Percentiles rank a stretch among this genome's conserved stretches.
Conservation (phyloP, 805 yeast genomes). For the Candida chauliodis region DNA sequence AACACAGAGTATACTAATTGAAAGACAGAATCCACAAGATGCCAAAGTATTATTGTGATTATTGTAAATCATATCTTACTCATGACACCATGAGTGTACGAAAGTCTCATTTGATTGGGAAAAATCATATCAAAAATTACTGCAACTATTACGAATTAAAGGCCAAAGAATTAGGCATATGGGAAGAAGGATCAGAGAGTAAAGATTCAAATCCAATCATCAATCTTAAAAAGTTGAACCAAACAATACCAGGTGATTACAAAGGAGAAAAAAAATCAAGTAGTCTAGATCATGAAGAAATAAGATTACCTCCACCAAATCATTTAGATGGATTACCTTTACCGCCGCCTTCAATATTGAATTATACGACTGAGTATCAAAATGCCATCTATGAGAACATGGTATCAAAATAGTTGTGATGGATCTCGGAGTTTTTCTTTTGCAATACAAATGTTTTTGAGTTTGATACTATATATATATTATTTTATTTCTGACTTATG, state of each 20-base stretch:
- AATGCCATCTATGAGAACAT: slow-evolving; percentile 13
- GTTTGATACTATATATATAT: neutral
- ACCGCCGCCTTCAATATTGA: slow-evolving; percentile 31
- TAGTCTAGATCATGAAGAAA: slow-evolving; percentile 8
- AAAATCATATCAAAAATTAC: slow-evolving; percentile 66
- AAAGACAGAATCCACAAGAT: too few species aligned
- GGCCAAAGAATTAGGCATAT: slow-evolving; percentile 35
- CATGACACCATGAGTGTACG: slow-evolving; percentile 88
- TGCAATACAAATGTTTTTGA: neutral
- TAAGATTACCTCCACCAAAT: slow-evolving; percentile 33
- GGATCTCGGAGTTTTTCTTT: too few species aligned
- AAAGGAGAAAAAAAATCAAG: slow-evolving; percentile 1
- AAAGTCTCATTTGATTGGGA: slow-evolving; percentile 73
- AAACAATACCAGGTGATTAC: slow-evolving; percentile 26
- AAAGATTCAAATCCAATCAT: slow-evolving; percentile 18
- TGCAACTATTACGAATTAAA: slow-evolving; percentile 67
- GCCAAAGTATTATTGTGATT: slow-evolving; percentile 80
- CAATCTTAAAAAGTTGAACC: slow-evolving; percentile 30
- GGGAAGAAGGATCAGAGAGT: slow-evolving; percentile 34
- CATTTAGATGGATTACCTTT: slow-evolving; percentile 23
- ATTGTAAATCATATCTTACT: slow-evolving; percentile 77
- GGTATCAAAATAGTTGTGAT: neutral
- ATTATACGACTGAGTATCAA: slow-evolving; percentile 22
- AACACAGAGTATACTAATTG: too few species aligned
- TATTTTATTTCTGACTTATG: neutral